Base-by-base conservation (phyloP, 208 protist species). In the Leptomonas pyrrhocoris region DNA sequence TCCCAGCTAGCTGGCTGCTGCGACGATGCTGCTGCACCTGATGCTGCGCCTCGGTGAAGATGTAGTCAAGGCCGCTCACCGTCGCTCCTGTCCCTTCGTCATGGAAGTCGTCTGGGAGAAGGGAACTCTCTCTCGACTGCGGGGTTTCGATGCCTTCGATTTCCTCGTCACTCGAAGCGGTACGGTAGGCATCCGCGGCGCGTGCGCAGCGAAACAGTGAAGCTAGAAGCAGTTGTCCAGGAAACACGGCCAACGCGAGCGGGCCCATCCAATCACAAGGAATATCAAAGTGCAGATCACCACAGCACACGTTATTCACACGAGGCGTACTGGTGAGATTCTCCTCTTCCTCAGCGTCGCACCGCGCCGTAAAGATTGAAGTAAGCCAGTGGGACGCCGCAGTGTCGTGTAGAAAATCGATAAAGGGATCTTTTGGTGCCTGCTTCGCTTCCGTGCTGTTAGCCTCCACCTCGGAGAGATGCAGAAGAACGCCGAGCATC, bases 301-400 rank as follows among this genome's bases (percentile, higher is more conserved):
- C 34, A 9, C 34, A 3, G 34, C 34, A 38, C 34, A 38, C 34
- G 9, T 3, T 12, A 38, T 9, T 38, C 34, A 9, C 34, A 9
- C 3, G 3, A 9, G 7, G 34, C 34, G 3, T 9, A 38, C 34
- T 30, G 49, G 23, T n/a, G 5, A 13, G 21, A 6, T 3, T 54
- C 23, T 54, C 23, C 23, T 54, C 21, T 54, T 21, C 45, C 45
- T 49, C 45, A 23, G 4, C 45, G 45, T 49, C 31, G 40, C 40
- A 49, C 38, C 6, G 18, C 11, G 15, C n/a, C 15, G 9, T 5
- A 19, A 65, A 65, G 6, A 31, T 30, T 1, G 27, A 27, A 0
- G 46, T 43, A 45, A 65, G 59, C 27, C 27, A 65, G 45, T 65
- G 59, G 2, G n/a, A 42, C n/a, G 59, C 1, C 1, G 31, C 30